Evolutionary conservation across 2,329 filamentous ascomycete species (phyloP), one percentile per base, ranked within the genome.

Genomic region (Pseudocercospora pini-densiflorae): DNA sequence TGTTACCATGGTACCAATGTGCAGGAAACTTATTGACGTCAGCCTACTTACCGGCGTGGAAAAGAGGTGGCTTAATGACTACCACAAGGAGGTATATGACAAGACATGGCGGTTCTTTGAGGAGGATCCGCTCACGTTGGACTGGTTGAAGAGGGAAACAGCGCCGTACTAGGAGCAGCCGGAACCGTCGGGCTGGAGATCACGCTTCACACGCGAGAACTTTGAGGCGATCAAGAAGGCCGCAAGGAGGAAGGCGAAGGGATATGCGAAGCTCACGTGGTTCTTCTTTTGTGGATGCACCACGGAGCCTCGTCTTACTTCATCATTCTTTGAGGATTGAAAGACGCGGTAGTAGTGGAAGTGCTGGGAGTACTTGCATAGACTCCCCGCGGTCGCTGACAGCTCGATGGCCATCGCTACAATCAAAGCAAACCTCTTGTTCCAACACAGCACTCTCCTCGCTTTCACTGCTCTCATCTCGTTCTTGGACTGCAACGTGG

Each of bases 1-100:
- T 79, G 93, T 98, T 71, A 99, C 95, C 0, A 93, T 99, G 93
- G 93, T 94, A 19, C 95, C 95, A 0, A 93, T 97, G 80, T 97
- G 94, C 81, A 88, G 89, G 68, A 97, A 93, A 68, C 82, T 99
- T 70, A 93, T 97, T 70, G 92, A 98, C 73, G 82, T 86, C 62
- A 84, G 78, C 60, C 82, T 97, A 36, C 81, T 99, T 71, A 93
- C 89, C 0, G 82, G 84, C 4, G 84, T 82, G 12, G 95, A 99
- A 82, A 92, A 90, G 81, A 81, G 86, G 67, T 99, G 94, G 92
- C 81, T 99, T 71, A 97, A 98, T 75, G 85, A 88, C 49, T 97
- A 97, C 77, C 92, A 97, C 77, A 81, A 85, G 36, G 90, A 95
- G 77, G 90, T 99, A 16, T 87, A 89, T 78, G 87, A 90, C 66